Conservation (phyloP, 768 basidiomycete species). For the Pleurotus tuoliensis region DNA sequence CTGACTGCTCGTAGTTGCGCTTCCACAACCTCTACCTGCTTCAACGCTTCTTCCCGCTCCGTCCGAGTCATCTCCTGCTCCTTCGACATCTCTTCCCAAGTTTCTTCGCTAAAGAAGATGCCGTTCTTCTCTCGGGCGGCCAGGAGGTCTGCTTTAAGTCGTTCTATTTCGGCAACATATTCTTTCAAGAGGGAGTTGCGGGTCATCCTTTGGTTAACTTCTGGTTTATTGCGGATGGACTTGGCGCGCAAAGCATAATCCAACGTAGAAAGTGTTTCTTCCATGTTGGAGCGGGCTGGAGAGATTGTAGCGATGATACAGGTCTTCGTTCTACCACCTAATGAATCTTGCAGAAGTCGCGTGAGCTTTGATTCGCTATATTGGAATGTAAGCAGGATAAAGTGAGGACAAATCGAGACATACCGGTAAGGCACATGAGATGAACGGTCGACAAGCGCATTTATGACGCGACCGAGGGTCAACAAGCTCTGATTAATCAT, state of each 20-base stretch:
- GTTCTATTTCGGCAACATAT: conserved; percentile 90
- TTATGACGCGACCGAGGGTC: conserved; percentile 96
- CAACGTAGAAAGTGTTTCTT: conserved; percentile 95
- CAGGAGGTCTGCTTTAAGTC: conserved; percentile 83
- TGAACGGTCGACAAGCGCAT: conserved; percentile 88
- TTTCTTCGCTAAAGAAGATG: conserved; percentile 88
- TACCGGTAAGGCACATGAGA: conserved; percentile 93
- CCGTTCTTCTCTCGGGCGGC: conserved; percentile 97
- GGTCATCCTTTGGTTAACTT: conserved; percentile 92
- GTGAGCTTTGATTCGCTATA: conserved; percentile 94
- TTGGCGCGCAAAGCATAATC: conserved; percentile 96
- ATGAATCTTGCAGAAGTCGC: conserved; percentile 95
- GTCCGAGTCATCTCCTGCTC: conserved; percentile 78
- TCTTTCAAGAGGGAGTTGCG: conserved; percentile 90
- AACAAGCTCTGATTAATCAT: conserved; percentile 98
- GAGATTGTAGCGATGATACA: conserved; percentile 97
- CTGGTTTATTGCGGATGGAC: conserved; percentile 92
- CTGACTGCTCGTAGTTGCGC: conserved; percentile 73
- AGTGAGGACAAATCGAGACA: conserved; percentile 13
- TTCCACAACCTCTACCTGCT: conserved; percentile 80
- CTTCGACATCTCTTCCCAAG: conserved; percentile 76
- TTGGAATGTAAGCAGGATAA: not conserved
- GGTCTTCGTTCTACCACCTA: conserved; percentile 95
- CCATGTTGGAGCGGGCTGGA: conserved; percentile 89
- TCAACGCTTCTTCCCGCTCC: conserved; percentile 78